Conservation (phyloP, 345 rosid species). For the Psidium guajava region DNA sequence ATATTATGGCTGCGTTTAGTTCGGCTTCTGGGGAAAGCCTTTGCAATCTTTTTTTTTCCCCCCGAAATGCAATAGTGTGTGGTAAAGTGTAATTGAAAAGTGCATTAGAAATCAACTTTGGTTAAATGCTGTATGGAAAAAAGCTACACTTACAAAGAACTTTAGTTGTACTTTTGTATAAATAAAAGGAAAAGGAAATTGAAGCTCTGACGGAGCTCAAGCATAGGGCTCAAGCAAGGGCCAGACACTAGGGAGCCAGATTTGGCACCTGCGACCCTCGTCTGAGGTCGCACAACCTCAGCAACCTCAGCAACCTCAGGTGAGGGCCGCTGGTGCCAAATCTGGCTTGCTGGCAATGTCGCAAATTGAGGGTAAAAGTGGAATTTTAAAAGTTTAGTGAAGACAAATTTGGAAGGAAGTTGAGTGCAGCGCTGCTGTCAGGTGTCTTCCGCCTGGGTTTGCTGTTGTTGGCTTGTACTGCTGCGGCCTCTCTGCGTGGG, state of each 20-base stretch:
- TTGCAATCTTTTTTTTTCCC: not conserved
- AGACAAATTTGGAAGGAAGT: not conserved
- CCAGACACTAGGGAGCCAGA: not conserved
- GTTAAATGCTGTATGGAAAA: not conserved
- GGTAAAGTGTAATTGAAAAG: not conserved
- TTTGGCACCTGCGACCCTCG: not conserved
- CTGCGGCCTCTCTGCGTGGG: too few relatives aligned
- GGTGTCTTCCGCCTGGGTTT: too few relatives aligned
- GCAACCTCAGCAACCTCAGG: not conserved
- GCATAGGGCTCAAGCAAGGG: not conserved
- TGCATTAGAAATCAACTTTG: not conserved
- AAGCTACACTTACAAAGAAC: not conserved
- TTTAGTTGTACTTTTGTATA: not conserved
- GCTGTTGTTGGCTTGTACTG: too few relatives aligned
- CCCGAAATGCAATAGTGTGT: not conserved
- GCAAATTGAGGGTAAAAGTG: not conserved
- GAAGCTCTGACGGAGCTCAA: not conserved
- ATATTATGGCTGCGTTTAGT: not conserved
- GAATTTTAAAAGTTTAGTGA: not conserved
- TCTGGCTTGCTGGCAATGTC: not conserved
- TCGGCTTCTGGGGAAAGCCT: not conserved
- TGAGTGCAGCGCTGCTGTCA: too few relatives aligned
- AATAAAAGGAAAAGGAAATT: not conserved
- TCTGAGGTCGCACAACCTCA: not conserved
- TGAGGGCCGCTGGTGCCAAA: rapidly evolving